Conservation (phyloP, 805 yeast species). For the Zygoascus ofunaensis region DNA sequence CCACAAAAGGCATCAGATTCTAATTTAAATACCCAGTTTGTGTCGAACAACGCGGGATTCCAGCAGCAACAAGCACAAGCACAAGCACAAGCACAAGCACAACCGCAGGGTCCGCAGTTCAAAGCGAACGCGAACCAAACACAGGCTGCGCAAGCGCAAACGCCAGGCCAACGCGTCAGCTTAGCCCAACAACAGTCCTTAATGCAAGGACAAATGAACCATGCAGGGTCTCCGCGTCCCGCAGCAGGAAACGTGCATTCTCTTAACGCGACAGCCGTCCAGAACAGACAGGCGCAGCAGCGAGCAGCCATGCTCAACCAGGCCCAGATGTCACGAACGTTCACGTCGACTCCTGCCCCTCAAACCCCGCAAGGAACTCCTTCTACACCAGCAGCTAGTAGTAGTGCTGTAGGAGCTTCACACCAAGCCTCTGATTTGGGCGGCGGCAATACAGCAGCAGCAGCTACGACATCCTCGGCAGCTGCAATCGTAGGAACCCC, state of each 20-base stretch:
- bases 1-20: not conserved
- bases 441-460: too few relatives aligned
- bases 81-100: slow-evolving; percentile 6
- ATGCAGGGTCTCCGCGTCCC: not conserved
- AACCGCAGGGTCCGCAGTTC: slow-evolving; percentile 8
- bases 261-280: not conserved
- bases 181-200: not conserved
- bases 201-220: not conserved
- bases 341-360: not conserved
- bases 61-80: slow-evolving; percentile 11
- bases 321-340: not conserved
- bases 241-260: not conserved
- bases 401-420: too few relatives aligned
- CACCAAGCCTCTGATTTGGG: too few relatives aligned
- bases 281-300: not conserved
- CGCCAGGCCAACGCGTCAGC: not conserved
- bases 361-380: not conserved
- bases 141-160: slow-evolving; percentile 3
- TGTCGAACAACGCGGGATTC: slow-evolving; percentile 5
- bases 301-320: slow-evolving; percentile 1
- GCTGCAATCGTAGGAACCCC: slow-evolving; percentile 5
- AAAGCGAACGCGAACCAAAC: slow-evolving; percentile 4
- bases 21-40: slow-evolving; percentile 2
- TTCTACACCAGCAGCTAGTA: too few relatives aligned
- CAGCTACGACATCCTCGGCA: slow-evolving; percentile 12